Percentiles rank a stretch among this genome's conserved stretches.
Evolutionary conservation across 2,329 filamentous ascomycete species (phyloP).

Genomic region (Thielaviopsis punctulata): DNA sequence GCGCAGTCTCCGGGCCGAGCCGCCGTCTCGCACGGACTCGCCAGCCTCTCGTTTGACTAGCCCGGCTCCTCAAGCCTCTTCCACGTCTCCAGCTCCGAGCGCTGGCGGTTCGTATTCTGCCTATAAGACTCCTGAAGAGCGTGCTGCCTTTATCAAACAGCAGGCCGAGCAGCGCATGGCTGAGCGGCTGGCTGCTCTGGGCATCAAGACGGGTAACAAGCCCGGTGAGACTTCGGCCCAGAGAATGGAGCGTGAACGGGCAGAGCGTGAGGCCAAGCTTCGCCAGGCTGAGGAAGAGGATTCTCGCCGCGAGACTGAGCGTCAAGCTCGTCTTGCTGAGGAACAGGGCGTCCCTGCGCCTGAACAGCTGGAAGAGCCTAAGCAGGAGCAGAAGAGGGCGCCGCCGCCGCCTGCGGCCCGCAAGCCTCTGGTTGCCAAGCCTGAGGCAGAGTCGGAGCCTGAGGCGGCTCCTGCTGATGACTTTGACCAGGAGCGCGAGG

Average conservation of each 20-base stretch:
- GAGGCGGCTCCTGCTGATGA: slow-evolving; percentile 37
- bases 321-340: slow-evolving; percentile 65
- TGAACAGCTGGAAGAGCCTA: slow-evolving; percentile 26
- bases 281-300: slow-evolving; percentile 90
- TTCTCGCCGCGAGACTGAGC: slow-evolving; percentile 68
- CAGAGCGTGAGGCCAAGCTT: slow-evolving; percentile 73
- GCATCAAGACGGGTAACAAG: slow-evolving; percentile 70
- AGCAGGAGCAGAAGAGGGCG: slow-evolving; percentile 38
- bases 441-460: slow-evolving; percentile 37
- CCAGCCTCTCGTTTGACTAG: slow-evolving; percentile 35
- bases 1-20: slow-evolving; percentile 28
- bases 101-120: slow-evolving; percentile 53
- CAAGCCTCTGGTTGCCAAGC: slow-evolving; percentile 39
- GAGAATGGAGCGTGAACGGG: slow-evolving; percentile 71
- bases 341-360: slow-evolving; percentile 52
- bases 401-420: slow-evolving; percentile 68
- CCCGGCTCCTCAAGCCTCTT: slow-evolving; percentile 17
- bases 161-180: slow-evolving; percentile 96
- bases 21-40: slow-evolving; percentile 26
- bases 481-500: slow-evolving; percentile 61
- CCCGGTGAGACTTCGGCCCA: slow-evolving; percentile 67
- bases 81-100: slow-evolving; percentile 29
- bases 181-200: slow-evolving; percentile 81
- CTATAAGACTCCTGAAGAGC: slow-evolving; percentile 82
- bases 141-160: slow-evolving; percentile 90